Base-by-base conservation (phyloP, 345 rosid species). In the Gossypium bickii region DNA sequence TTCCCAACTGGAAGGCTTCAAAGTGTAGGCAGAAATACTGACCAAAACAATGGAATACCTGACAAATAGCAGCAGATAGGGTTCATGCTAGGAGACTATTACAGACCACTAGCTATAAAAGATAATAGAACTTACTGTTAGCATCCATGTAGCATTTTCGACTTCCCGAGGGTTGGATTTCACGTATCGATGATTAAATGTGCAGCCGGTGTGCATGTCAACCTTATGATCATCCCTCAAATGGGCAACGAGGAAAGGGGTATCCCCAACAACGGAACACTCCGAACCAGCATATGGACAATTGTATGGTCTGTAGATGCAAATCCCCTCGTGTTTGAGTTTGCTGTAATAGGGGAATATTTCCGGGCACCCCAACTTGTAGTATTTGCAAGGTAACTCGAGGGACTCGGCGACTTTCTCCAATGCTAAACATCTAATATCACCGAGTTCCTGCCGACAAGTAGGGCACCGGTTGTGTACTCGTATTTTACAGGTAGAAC, bases 11-110 rank as follows among this genome's bases (percentile, higher is more conserved):
- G 82, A 92, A 94, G 61, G 97, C 98, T 70, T 93, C 98, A 12
- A 93, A 93, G 80, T 93, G 98, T 68, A 92, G 96, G 82, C 98
- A 93, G 73, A 94, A 94, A 81, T 94, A 94, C 55, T 90, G 93
- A 72, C 98, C 98, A 78, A 90, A 94, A 81, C 97, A 94, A 82
- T 92, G 92, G 72, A 94, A 94, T 27, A 94, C 58, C 58, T 53
- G 2, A 53, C 22, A n/a, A 53, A 53, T 34, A 34, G 48, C 48
- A 45, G 55, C 34, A 48, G 6, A 47, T 22, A 2, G 48, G 56
- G 43, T 25, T 67, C 56, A 48, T 22, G 1, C 1, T 47, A 22
- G 41, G 55, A 67, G 27, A 67, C 12, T 45, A 20, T 67, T 2
- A 18, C 34, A 53, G 17, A 69, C 45, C 70, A n/a, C 18, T 16